A percentile compares a stretch with the other conserved stretches of the same genome.
phyloP scores from a whole-genome alignment of 177 flowering plant species.

The Vitis hybrid region DNA sequence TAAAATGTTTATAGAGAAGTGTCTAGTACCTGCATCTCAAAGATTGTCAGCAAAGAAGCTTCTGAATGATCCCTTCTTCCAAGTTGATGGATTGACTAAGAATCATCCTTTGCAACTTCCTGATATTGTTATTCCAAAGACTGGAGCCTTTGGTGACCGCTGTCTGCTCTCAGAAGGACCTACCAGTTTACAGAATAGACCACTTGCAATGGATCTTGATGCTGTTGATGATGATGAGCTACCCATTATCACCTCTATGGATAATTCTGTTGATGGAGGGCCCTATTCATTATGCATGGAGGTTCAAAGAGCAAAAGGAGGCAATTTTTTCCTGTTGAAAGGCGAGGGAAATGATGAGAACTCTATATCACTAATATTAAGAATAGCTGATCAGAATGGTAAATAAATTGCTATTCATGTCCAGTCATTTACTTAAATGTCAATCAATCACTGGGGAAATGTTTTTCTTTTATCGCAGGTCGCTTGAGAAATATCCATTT shows the following conservation, averaged over 20 bases:
- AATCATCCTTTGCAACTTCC: conserved; percentile 23
- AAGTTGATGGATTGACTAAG: conserved; percentile 23
- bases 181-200: conserved; percentile 14
- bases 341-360: conserved; percentile 46
- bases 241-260: conserved; percentile 23
- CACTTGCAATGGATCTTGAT: conserved; percentile 50
- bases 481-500: conserved; percentile 51
- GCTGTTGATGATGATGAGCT: conserved; percentile 23
- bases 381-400: conserved; percentile 49
- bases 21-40: conserved; percentile 49
- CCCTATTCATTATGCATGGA: conserved; percentile 31
- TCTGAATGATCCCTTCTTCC: conserved; percentile 62
- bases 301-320: conserved; percentile 35
- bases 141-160: conserved; percentile 34
- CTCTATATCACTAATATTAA: conserved; percentile 43
- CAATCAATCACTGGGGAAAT: background rate
- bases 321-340: conserved; percentile 41
- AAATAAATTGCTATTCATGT: background rate
- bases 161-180: conserved; percentile 42
- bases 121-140: conserved; percentile 32
- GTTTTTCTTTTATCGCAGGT: conserved; percentile 36
- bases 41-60: conserved; percentile 64
- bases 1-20: conserved; percentile 57
- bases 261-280: conserved; percentile 22
- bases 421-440: background rate